A percentile compares a stretch with the other conserved stretches of the same genome.
phyloP scores from a whole-genome alignment of 2,329 filamentous ascomycete species.

The Annulohypoxylon truncatum region DNA sequence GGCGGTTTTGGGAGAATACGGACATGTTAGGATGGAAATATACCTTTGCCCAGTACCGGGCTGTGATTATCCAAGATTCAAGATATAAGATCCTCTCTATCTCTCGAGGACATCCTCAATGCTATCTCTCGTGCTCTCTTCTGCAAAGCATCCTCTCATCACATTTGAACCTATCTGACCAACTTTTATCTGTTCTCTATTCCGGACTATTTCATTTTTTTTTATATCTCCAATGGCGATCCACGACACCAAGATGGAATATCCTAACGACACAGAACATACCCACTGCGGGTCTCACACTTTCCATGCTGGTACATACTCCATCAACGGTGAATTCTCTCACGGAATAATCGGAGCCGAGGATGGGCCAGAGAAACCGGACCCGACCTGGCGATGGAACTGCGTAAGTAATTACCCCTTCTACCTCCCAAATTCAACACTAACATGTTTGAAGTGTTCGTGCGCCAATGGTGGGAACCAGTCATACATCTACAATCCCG shows the following conservation, averaged over 20 bases:
- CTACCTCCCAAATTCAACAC: background rate
- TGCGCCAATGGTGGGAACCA: constrained; percentile 29
- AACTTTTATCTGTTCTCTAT: background rate
- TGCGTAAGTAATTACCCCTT: constrained; percentile 34
- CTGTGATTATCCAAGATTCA: constrained; percentile 6
- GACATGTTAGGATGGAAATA: background rate
- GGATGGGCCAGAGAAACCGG: background rate
- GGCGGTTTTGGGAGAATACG: constrained; percentile 5
- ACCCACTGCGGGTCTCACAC: background rate
- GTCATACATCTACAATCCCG: constrained; percentile 24
- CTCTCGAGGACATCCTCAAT: background rate
- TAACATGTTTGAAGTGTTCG: constrained; percentile 37
- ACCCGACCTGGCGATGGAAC: constrained; percentile 38
- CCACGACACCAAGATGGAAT: background rate
- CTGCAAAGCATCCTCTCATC: background rate
- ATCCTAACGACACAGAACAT: background rate
- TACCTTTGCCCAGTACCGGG: constrained; percentile 10
- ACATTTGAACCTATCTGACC: background rate
- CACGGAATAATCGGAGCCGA: background rate
- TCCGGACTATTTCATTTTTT: background rate
- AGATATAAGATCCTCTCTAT: background rate
- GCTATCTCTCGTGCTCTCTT: background rate
- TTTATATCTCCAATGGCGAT: background rate
- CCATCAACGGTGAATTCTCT: background rate
- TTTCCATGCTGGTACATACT: background rate